These are phyloP conservation scores for Geotrichum candidum DNA, from an alignment of 1,139 yeast species.

Conservation along the genomic window DNA sequence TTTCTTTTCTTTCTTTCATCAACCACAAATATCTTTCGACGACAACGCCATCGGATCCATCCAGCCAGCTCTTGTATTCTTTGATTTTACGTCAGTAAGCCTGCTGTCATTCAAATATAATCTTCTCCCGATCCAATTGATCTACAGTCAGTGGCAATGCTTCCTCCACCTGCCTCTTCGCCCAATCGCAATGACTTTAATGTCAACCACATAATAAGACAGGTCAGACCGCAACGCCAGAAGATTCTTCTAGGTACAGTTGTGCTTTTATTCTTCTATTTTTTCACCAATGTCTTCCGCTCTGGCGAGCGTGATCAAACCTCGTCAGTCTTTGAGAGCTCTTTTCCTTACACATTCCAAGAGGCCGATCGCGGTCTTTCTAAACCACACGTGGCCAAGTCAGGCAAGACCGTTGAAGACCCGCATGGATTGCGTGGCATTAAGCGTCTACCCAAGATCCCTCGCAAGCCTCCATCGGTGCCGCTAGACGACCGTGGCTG, in stretches of 20 bases:
- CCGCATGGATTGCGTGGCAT: neutral
- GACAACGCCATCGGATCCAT: neutral
- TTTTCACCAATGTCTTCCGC: constrained; percentile 11
- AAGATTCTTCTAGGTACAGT: constrained; percentile 2
- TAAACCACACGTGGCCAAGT: neutral
- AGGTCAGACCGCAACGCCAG: constrained; percentile 2
- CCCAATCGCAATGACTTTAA: constrained; percentile 10
- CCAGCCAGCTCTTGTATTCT: neutral
- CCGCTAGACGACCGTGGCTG: constrained; percentile 27
- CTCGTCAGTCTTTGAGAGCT: neutral
- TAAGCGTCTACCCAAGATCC: neutral
- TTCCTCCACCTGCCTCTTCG: constrained; percentile 12
- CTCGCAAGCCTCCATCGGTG: neutral
- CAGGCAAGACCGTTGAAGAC: neutral
- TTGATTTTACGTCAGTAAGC: neutral
- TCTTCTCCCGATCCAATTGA: neutral
- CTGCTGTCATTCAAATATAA: neutral
- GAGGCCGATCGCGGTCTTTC: neutral
- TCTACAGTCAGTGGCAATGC: constrained; percentile 1
- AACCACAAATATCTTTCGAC: neutral
- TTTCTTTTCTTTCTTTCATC: neutral
- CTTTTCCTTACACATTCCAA: neutral
- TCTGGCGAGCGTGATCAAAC: neutral
- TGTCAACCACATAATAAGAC: constrained; percentile 2
- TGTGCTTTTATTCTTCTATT: constrained; percentile 6